Evolutionary conservation across 352 stramenopile genomes (phyloP), one percentile per base, ranked within the genome.

Genomic region (Pythium aristosporum): DNA sequence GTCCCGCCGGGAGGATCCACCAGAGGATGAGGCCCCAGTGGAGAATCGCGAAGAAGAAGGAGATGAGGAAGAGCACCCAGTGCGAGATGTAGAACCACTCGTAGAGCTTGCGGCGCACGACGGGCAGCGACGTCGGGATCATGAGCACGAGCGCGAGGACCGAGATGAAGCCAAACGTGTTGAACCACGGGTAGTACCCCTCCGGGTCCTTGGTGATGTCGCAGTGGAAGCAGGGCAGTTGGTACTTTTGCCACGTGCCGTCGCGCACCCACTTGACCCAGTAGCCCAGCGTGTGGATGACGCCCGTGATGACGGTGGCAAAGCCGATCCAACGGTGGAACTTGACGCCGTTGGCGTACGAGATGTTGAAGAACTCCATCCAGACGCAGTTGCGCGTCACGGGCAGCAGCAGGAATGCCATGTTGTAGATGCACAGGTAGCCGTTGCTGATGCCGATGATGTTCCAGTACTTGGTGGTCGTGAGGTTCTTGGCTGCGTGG

Each of bases 341-440:
- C 52, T 77, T 76, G 49, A 79, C 56, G 34, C 59, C 74, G 47
- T 77, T 78, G 13, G 72, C 63, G 58, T 77, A 80, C 37, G 75
- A 76, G 39, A 82, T 30, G 25, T 30, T 30, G 25, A 30, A 30
- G 25, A 30, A 30, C 1, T 30, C 25, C 25, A 30, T 30, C 75
- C 75, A 82, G 13, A 68, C 64, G 25, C 61, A 68, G 53, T 73
- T 72, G 10, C 68, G 61, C 10, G 74, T 78, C 13, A 61, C 58
- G 1, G 72, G 72, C 0, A 82, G 53, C 21, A 61, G 21, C 2
- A 48, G 42, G 8, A 69, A 57, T 13, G 62, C 63, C 79, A 91
- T 87, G 66, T 89, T 88, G 73, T 82, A 91, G 52, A 89, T 80
- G 62, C 71, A 78, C 42, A 80, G 36, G 69, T 87, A 89, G 10